A percentile compares a stretch with the other conserved stretches of the same genome.
phyloP scores from a whole-genome alignment of 2,329 filamentous ascomycete genomes.

The Ophiostoma montium region DNA sequence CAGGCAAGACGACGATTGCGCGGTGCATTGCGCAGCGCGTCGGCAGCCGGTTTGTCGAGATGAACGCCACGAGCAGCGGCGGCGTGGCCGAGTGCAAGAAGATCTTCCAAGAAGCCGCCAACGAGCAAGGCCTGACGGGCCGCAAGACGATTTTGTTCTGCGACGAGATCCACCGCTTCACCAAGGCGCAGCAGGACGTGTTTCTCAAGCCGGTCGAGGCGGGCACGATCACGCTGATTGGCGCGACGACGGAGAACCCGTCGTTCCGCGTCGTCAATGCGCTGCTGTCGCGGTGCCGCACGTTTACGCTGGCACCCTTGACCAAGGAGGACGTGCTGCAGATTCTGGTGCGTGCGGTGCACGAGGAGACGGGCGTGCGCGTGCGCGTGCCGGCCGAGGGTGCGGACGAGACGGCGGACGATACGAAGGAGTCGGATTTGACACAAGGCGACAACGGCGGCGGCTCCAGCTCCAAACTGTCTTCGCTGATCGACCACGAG shows the following conservation, averaged over 20 bases:
- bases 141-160: slow-evolving; percentile 93
- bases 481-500: slow-evolving; percentile 57
- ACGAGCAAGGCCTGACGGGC: slow-evolving; percentile 67
- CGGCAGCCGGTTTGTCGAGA: slow-evolving; percentile 80
- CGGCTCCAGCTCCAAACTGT: slow-evolving; percentile 14
- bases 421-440: slow-evolving; percentile 33
- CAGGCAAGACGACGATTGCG: slow-evolving; percentile 84
- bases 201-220: slow-evolving; percentile 87
- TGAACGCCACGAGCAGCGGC: slow-evolving; percentile 82
- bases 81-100: slow-evolving; percentile 88
- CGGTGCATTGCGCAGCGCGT: slow-evolving; percentile 74
- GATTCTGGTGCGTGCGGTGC: slow-evolving; percentile 66
- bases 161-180: slow-evolving; percentile 91
- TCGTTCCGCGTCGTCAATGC: slow-evolving; percentile 86
- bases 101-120: slow-evolving; percentile 71
- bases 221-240: slow-evolving; percentile 81
- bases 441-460: neutral
- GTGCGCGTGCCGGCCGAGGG: neutral
- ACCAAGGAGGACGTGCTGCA: slow-evolving; percentile 53
- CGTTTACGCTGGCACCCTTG: slow-evolving; percentile 72
- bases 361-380: slow-evolving; percentile 31
- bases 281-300: slow-evolving; percentile 75
- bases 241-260: slow-evolving; percentile 93
- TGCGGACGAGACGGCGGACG: neutral
- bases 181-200: slow-evolving; percentile 85